Conservation (phyloP, 176 grass and related monocot species). For the Dactylis glomerata region DNA sequence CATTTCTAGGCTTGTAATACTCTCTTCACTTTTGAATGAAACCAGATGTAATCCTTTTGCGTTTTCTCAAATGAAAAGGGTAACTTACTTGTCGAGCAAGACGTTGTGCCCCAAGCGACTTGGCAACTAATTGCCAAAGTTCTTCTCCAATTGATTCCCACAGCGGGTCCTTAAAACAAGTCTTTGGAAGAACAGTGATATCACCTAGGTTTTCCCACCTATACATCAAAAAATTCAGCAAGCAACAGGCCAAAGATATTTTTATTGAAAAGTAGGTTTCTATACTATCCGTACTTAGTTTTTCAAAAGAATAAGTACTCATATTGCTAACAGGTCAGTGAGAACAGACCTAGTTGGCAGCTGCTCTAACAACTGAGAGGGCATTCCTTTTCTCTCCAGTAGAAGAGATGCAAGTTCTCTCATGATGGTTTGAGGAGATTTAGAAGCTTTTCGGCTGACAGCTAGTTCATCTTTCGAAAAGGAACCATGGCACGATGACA, state of each 20-base stretch:
- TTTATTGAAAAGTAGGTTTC: slow-evolving; percentile 2
- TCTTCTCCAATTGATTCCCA: slow-evolving; percentile 76
- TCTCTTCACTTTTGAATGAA: too few species aligned
- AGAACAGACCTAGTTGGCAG: slow-evolving; percentile 77
- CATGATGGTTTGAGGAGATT: slow-evolving; percentile 75
- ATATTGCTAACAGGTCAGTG: background rate
- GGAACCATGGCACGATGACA: slow-evolving; percentile 49
- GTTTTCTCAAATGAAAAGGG: background rate
- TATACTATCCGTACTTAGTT: background rate
- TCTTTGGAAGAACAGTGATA: slow-evolving; percentile 80
- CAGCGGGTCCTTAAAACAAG: slow-evolving; percentile 73
- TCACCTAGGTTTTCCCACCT: slow-evolving; percentile 94
- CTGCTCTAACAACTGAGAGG: slow-evolving; percentile 57
- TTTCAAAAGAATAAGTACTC: background rate
- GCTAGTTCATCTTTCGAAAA: slow-evolving; percentile 67
- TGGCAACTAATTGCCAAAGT: slow-evolving; percentile 87
- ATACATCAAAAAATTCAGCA: slow-evolving; percentile 29
- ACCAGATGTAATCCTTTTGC: too few species aligned
- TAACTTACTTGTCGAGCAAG: slow-evolving; percentile 88
- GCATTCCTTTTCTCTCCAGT: slow-evolving; percentile 58
- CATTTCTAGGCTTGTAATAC: too few species aligned
- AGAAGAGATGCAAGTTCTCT: slow-evolving; percentile 68
- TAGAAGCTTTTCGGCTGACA: slow-evolving; percentile 47
- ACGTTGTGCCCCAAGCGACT: slow-evolving; percentile 56
- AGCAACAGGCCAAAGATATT: background rate